Evolutionary conservation across 106 monocot genomes (phyloP).

Genomic region (Cymbidium sinense): DNA sequence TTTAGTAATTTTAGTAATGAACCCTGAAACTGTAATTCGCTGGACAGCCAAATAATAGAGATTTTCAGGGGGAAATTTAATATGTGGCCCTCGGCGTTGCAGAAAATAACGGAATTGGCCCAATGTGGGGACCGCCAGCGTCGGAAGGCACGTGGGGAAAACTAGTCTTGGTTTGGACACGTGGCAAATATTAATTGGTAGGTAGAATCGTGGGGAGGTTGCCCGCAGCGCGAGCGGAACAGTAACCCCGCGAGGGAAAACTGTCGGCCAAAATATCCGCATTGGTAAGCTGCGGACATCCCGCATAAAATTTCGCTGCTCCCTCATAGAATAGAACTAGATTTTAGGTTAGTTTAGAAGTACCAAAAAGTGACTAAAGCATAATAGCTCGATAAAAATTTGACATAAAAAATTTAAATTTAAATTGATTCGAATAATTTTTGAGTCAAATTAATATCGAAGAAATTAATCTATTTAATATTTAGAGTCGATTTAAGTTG

Average conservation of each 20-base stretch:
- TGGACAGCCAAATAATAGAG: background rate
- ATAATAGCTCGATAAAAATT: too few species aligned
- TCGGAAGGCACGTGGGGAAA: background rate
- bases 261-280: background rate
- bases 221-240: background rate
- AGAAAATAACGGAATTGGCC: background rate
- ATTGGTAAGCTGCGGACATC: background rate
- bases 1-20: background rate
- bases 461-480: too few species aligned
- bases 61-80: background rate
- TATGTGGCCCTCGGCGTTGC: background rate
- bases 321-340: too few species aligned
- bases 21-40: background rate
- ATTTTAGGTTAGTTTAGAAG: too few species aligned
- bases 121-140: background rate
- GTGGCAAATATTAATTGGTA: background rate
- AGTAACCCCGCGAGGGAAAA: background rate
- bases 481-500: too few species aligned
- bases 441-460: too few species aligned
- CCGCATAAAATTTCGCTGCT: background rate
- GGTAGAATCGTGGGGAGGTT: background rate
- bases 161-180: background rate
- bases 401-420: too few species aligned
- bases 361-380: too few species aligned
- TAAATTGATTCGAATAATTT: too few species aligned